Conservation (phyloP, 441 rosid genomes). For the Eruca vesicaria region DNA sequence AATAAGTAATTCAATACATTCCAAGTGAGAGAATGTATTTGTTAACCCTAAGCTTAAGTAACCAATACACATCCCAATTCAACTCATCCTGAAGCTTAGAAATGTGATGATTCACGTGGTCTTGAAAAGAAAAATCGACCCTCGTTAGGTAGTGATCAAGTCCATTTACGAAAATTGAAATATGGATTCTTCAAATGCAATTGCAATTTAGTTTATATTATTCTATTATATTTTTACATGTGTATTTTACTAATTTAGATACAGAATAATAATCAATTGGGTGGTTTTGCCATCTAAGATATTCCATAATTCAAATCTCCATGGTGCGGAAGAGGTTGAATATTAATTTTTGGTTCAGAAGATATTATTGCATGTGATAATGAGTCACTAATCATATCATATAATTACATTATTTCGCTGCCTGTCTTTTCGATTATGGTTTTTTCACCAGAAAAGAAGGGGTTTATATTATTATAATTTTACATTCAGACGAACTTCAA, state of each 20-base stretch:
- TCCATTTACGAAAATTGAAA: not conserved
- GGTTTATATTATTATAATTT: not conserved
- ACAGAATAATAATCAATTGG: not conserved
- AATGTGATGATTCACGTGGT: no score
- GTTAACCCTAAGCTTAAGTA: no score
- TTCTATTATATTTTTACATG: not conserved
- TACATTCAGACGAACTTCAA: not conserved
- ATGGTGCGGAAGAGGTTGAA: slow-evolving; percentile 19
- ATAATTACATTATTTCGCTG: slow-evolving; percentile 20
- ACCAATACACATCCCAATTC: no score
- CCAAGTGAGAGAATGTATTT: not conserved
- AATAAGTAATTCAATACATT: not conserved
- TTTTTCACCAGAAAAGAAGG: not conserved
- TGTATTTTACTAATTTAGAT: not conserved
- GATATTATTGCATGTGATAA: slow-evolving; percentile 31
- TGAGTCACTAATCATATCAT: slow-evolving; percentile 10
- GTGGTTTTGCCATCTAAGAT: slow-evolving; percentile 14
- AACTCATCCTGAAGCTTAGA: no score
- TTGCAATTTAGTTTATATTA: not conserved
- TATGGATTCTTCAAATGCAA: not conserved
- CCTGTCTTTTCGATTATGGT: not conserved
- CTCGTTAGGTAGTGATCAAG: no score
- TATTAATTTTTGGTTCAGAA: not conserved
- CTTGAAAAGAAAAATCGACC: no score
- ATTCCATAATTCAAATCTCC: not conserved